Evolutionary conservation across 2,329 filamentous ascomycete species (phyloP), one percentile per base, ranked within the genome.

Genomic region (Pyricularia grisea): DNA sequence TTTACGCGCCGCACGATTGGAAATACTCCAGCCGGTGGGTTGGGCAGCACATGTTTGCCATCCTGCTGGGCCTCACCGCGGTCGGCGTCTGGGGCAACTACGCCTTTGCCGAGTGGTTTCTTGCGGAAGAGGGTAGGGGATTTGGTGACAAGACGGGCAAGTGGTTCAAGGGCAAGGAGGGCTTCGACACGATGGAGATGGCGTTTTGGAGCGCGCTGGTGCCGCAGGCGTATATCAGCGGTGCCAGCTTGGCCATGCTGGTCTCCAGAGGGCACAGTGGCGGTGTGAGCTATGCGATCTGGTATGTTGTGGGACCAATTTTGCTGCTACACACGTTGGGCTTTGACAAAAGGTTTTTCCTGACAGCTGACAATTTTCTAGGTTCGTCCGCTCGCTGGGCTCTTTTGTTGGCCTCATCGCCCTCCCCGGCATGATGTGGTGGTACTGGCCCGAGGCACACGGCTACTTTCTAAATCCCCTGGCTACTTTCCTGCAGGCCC

Each of bases 391-490:
- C 67, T 77, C 79, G 14, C 69, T 80, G 2, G 82, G 83, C 4
- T 80, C 81, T 1, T 67, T 82, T 10, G 74, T 79, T 70, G 82
- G 82, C 1, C 74, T 84, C 23, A 76, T 79, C 5, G 69, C 78
- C 12, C 76, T 75, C 63, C 80, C 79, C 68, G 74, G 74, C 10
- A 71, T 83, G 63, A 74, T 81, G n/a, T 84, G 82, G 82, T 83
- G 79, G 76, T 79, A 79, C 71, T 85, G 83, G 83, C 82, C 81
- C 3, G 83, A 84, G 69, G 80, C 82, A 0, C 81, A 85, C 72
- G 79, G 78, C 12, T 85, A 83, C 72, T 79, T 82, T 33, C 75
- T 78, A 66, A 79, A 79, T 36, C 81, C 80, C 0, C 74, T 83
- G 4, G 79, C 78, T 0, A 64, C 83, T 4, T 79, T 84, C 69